Percentiles rank a stretch among this genome's conserved stretches.
Conservation (phyloP, 352 stramenopile species). For the Phytophthora pisi region DNA sequence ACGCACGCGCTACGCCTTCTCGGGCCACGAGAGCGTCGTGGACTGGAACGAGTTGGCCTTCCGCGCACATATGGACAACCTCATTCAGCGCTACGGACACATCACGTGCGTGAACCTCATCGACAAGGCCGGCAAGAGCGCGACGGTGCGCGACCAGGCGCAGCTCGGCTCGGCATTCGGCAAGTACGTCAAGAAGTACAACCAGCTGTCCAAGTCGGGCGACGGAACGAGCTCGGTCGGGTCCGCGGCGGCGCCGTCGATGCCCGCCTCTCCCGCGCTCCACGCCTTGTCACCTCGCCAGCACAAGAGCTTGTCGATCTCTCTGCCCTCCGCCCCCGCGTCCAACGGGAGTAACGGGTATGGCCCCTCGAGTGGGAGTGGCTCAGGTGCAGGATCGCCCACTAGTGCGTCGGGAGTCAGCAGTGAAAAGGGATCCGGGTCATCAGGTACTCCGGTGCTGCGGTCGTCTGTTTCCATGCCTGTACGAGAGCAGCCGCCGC, state of each 20-base stretch:
- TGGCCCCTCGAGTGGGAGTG: constrained; percentile 17
- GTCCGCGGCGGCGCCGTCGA: constrained; percentile 18
- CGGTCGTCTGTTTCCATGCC: constrained; percentile 36
- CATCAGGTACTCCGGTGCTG: constrained; percentile 13
- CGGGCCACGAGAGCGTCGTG: constrained; percentile 48
- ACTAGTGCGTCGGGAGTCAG: constrained; percentile 40
- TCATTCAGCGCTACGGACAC: constrained; percentile 75
- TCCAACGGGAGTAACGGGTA: constrained; percentile 29
- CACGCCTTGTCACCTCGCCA: constrained; percentile 49
- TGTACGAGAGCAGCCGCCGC: constrained; percentile 11
- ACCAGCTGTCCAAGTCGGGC: constrained; percentile 67
- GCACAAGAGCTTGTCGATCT: constrained; percentile 37
- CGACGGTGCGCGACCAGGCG: constrained; percentile 88
- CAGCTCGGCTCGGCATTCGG: constrained; percentile 92
- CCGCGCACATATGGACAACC: constrained; percentile 60
- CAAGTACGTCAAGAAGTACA: constrained; percentile 89
- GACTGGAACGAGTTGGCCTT: constrained; percentile 71
- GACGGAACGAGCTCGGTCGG: constrained; percentile 37
- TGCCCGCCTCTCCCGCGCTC: constrained; percentile 26
- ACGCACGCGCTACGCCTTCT: constrained; percentile 69
- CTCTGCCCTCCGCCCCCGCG: constrained; percentile 16
- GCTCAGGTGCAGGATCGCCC: constrained; percentile 33
- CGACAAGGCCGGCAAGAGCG: constrained; percentile 87
- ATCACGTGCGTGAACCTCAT: constrained; percentile 95
- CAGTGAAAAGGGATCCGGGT: constrained; percentile 32